A percentile compares a stretch with the other conserved stretches of the same genome.
These are phyloP conservation scores for Solanum infundibuliforme DNA, from an alignment of 257 asterid species.

Conservation along the genomic window DNA sequence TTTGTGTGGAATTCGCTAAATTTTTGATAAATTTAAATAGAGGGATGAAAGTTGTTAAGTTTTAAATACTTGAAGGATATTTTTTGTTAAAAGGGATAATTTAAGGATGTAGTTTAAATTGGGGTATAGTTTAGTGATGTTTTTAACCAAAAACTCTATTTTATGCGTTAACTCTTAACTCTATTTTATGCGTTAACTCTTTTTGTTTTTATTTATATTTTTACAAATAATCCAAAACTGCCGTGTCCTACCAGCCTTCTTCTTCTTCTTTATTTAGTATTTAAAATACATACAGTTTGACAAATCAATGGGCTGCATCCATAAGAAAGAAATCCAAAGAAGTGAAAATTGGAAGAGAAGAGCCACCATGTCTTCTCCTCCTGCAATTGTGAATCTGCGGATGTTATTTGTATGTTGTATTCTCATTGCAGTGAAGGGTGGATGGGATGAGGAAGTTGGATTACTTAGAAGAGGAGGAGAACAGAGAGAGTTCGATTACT, in stretches of 20 bases:
- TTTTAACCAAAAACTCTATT: too few relatives aligned
- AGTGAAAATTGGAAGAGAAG: background rate
- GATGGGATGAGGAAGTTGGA: constrained; percentile 8
- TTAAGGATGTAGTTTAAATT: too few relatives aligned
- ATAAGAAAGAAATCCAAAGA: background rate
- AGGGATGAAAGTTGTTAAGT: too few relatives aligned
- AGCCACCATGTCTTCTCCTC: constrained; percentile 35
- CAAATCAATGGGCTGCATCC: background rate
- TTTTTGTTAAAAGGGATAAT: too few relatives aligned
- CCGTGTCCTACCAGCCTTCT: background rate
- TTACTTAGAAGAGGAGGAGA: constrained; percentile 7
- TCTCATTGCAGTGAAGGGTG: constrained; percentile 16
- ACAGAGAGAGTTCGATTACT: constrained; percentile 77
- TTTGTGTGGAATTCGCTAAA: too few relatives aligned
- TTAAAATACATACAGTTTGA: background rate
- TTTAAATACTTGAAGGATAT: too few relatives aligned
- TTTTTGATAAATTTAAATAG: too few relatives aligned
- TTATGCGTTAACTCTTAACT: too few relatives aligned
- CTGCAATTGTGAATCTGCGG: constrained; percentile 11
- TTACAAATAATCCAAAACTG: background rate
- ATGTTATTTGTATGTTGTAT: constrained; percentile 18
- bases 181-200: background rate
- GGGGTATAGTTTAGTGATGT: too few relatives aligned
- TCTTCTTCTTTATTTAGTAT: background rate
- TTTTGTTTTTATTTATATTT: too few relatives aligned